Base-by-base conservation (phyloP, 768 basidiomycete species). In the Grammothele lineata region DNA sequence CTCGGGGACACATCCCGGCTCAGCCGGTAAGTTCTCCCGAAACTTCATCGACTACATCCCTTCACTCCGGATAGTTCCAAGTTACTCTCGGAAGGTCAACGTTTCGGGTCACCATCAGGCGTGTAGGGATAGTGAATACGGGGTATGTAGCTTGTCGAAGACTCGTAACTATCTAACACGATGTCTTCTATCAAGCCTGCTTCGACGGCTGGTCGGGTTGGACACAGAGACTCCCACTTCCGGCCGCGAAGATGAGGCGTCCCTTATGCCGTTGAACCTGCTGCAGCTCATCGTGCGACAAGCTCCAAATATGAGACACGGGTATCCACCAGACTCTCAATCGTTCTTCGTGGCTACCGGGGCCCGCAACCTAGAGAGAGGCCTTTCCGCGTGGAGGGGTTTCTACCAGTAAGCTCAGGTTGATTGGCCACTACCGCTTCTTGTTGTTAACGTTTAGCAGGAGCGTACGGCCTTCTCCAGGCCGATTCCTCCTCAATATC, bases 381-480 rank as follows among this genome's bases (percentile, higher is more conserved):
- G 56, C 1, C 19, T 56, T 3, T 40, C 47, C 5, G 49, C 47
- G 1, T 54, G 49, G 49, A 48, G 52, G 10, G 54, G 54, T 0
- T 53, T 41, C 18, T 58, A 53, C 41, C 57, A 58, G 54, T 58
- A n/a, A n/a, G n/a, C n/a, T n/a, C n/a, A n/a, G n/a, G n/a, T n/a
- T n/a, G n/a, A n/a, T 12, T 26, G 50, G 24, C 10, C 9, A 41
- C 18, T 18, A 17, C 34, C 25, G 8, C 7, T 30, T 14, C 27
- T 14, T 30, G 14, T 22, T 7, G 23, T n/a, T 19, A 4, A 32
- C 33, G 22, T n/a, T 2, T 0, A 17, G 8, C 33, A 59, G 58
- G 55, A 56, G 55, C 45, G 58, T 59, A 1, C 55, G 58, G 10
- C 58, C 58, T 1, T 47, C 53, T 3, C 24, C 48, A 4, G 39